These are phyloP conservation scores for Candida awuae DNA, from an alignment of 805 yeast genomes.

Conservation along the genomic window DNA sequence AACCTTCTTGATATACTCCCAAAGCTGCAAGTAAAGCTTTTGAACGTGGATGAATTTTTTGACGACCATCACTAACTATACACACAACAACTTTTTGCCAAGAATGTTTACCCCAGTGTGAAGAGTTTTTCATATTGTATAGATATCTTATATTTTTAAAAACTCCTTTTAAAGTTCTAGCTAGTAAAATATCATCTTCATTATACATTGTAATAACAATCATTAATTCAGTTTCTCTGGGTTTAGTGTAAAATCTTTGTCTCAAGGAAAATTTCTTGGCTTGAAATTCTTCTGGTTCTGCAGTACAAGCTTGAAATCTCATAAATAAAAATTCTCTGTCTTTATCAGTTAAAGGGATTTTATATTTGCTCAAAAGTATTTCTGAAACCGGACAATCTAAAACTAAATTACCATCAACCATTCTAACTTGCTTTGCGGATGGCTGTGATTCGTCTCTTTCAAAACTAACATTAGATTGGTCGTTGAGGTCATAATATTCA, in stretches of 20 bases:
- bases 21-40: slow-evolving; percentile 74
- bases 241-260: slow-evolving; percentile 68
- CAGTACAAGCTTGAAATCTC: slow-evolving; percentile 92
- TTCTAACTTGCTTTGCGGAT: slow-evolving; percentile 36
- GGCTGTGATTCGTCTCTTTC: slow-evolving; percentile 12
- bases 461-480: not conserved
- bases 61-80: slow-evolving; percentile 87
- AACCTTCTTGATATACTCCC: slow-evolving; percentile 92
- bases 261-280: slow-evolving; percentile 65
- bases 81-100: slow-evolving; percentile 93
- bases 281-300: slow-evolving; percentile 72
- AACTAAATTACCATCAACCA: slow-evolving; percentile 71
- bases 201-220: slow-evolving; percentile 86
- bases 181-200: slow-evolving; percentile 75
- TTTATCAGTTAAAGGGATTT: slow-evolving; percentile 35
- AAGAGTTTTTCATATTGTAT: slow-evolving; percentile 51
- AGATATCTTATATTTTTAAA: slow-evolving; percentile 79
- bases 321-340: slow-evolving; percentile 66
- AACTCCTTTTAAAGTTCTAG: slow-evolving; percentile 82
- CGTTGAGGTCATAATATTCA: slow-evolving; percentile 6
- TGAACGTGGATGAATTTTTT: slow-evolving; percentile 70
- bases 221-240: slow-evolving; percentile 78
- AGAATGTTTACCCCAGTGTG: slow-evolving; percentile 88
- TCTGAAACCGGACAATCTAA: slow-evolving; percentile 86
- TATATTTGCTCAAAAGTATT: slow-evolving; percentile 46